phyloP scores from a whole-genome alignment of 495 filamentous ascomycete species.

The Aspergillus heteromorphus region DNA sequence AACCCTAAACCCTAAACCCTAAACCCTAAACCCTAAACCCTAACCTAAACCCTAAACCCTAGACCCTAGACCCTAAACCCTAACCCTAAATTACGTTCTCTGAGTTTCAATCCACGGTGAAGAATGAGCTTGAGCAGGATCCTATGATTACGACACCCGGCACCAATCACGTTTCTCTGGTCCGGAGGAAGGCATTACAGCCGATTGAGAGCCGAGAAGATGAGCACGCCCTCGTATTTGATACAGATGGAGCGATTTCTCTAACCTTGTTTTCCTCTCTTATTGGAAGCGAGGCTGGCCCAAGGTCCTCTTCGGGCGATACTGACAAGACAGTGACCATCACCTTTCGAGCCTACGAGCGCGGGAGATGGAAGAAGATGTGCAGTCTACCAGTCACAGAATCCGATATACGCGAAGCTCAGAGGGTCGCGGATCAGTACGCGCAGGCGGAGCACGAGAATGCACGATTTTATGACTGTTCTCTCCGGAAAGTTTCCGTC shows the following conservation, averaged over 20 bases:
- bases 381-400: background rate
- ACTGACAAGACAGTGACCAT: constrained; percentile 1
- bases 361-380: constrained; percentile 1
- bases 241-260: constrained; percentile 1
- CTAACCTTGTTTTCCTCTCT: constrained; percentile 1
- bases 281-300: background rate
- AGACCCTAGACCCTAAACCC: too few species aligned
- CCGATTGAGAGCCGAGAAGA: constrained; percentile 1
- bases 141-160: background rate
- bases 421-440: constrained; percentile 4
- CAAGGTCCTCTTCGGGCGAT: background rate
- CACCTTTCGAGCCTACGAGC: constrained; percentile 1
- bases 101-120: background rate
- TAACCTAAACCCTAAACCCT: too few species aligned
- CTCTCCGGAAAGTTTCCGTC: constrained; percentile 4
- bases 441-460: background rate
- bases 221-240: background rate
- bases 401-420: background rate
- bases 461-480: constrained; percentile 4
- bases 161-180: background rate
- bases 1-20: too few species aligned
- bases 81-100: background rate
- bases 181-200: background rate
- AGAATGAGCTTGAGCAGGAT: background rate
- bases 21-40: too few species aligned